Conservation (phyloP, 106 monocot species). For the Dioscorea alata region DNA sequence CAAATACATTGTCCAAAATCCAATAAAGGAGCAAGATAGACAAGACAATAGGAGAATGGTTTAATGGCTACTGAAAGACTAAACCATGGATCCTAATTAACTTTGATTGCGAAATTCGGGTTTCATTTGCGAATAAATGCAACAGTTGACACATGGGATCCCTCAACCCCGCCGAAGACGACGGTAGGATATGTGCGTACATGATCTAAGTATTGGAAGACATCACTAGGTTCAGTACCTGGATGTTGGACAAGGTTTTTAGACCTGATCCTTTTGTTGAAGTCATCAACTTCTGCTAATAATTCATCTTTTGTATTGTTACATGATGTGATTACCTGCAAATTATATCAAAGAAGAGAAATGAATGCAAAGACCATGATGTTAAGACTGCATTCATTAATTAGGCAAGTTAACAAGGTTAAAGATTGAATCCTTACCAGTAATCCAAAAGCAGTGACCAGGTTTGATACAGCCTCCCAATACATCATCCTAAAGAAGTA, state of each 20-base stretch:
- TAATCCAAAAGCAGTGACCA: conserved; percentile 53
- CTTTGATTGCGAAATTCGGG: not conserved
- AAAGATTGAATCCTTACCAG: conserved; percentile 32
- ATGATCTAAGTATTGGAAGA: conserved; percentile 71
- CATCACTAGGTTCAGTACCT: not conserved
- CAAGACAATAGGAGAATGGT: not conserved
- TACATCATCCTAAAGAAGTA: conserved; percentile 59
- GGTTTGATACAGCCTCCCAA: conserved; percentile 63
- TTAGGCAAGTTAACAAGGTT: not conserved
- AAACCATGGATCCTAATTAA: not conserved
- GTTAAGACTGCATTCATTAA: not conserved
- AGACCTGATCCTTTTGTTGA: conserved; percentile 31
- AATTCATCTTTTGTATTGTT: conserved; percentile 75
- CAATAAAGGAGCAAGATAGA: not conserved
- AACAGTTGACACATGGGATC: conserved; percentile 77
- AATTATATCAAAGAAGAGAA: not conserved
- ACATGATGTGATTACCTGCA: conserved; percentile 63
- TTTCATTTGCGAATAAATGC: conserved; percentile 48
- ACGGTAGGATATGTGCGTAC: conserved; percentile 64
- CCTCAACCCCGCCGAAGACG: conserved; percentile 84
- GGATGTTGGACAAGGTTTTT: conserved; percentile 9
- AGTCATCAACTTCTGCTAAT: conserved; percentile 54
- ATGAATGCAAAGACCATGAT: not conserved
- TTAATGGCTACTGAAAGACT: not conserved
- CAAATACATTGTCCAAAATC: too few relatives aligned